A percentile compares a stretch with the other conserved stretches of the same genome.
phyloP scores from a whole-genome alignment of 169 alveolate species.

The Plasmodium inui region DNA sequence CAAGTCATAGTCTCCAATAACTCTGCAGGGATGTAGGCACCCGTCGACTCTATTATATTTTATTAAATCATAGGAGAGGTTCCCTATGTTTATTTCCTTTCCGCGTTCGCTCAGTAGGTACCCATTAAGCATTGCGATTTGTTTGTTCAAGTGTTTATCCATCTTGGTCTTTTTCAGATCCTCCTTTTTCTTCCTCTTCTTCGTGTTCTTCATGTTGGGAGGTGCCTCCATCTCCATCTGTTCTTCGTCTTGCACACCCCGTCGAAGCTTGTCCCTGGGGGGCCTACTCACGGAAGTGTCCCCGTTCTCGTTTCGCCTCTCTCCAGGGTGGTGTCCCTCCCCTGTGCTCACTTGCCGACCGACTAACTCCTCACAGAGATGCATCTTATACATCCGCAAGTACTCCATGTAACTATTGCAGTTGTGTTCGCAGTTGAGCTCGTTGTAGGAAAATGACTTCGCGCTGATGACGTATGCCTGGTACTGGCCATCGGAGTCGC shows the following conservation, averaged over 20 bases:
- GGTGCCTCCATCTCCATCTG: neutral
- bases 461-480: slow-evolving; percentile 1
- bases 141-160: slow-evolving; percentile 11
- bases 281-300: neutral
- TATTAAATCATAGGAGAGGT: slow-evolving; percentile 13
- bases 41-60: slow-evolving; percentile 51
- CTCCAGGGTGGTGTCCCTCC: neutral
- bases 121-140: slow-evolving; percentile 15
- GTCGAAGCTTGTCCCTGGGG: neutral
- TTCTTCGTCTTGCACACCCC: neutral
- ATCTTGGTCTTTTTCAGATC: neutral
- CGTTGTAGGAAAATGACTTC: slow-evolving; percentile 51
- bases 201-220: neutral
- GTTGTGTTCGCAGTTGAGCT: slow-evolving; percentile 62
- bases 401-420: slow-evolving; percentile 66
- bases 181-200: neutral
- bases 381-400: slow-evolving; percentile 45
- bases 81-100: slow-evolving; percentile 41
- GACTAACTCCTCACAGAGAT: neutral
- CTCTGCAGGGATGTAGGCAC: slow-evolving; percentile 67
- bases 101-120: slow-evolving; percentile 28
- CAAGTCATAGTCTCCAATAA: slow-evolving; percentile 68
- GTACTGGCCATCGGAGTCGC: neutral
- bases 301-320: neutral
- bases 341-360: neutral